Percentiles rank a stretch among this genome's conserved stretches.
Evolutionary conservation across 2,329 filamentous ascomycete species (phyloP).

Genomic region (Xylaria sp.): DNA sequence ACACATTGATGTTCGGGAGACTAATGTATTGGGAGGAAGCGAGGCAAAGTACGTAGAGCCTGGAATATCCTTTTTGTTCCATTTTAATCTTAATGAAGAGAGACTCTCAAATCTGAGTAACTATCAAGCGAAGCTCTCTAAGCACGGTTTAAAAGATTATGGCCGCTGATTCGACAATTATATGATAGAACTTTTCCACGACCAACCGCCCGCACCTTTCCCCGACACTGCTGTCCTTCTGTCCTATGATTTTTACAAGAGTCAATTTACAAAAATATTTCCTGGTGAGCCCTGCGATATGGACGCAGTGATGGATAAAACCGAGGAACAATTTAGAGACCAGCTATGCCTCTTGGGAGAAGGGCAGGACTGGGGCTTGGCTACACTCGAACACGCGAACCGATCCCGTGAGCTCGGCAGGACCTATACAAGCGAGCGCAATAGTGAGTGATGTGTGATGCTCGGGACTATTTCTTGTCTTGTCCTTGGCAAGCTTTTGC

Average conservation of each 20-base stretch:
- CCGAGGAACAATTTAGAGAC: neutral
- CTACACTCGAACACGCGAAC: no score
- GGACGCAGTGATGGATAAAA: neutral
- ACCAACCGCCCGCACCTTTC: neutral
- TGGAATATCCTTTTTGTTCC: neutral
- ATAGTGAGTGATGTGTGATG: neutral
- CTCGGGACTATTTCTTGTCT: neutral
- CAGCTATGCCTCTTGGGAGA: neutral
- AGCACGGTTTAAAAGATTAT: neutral
- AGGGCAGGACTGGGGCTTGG: conserved; percentile 13
- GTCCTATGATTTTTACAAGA: conserved; percentile 5
- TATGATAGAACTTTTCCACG: neutral
- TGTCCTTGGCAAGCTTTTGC: neutral
- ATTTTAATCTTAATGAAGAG: neutral
- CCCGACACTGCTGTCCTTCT: conserved; percentile 20
- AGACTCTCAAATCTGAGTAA: neutral
- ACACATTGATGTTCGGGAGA: conserved; percentile 29
- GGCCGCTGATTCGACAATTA: conserved; percentile 5
- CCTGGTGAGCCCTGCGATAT: neutral
- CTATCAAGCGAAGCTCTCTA: neutral
- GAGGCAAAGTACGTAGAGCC: conserved; percentile 1
- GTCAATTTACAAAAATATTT: neutral
- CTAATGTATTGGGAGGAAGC: conserved; percentile 5
- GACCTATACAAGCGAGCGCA: neutral
- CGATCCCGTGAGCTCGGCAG: neutral